phyloP scores from a whole-genome alignment of 768 basidiomycete species.

The Favolaschia claudopus region DNA sequence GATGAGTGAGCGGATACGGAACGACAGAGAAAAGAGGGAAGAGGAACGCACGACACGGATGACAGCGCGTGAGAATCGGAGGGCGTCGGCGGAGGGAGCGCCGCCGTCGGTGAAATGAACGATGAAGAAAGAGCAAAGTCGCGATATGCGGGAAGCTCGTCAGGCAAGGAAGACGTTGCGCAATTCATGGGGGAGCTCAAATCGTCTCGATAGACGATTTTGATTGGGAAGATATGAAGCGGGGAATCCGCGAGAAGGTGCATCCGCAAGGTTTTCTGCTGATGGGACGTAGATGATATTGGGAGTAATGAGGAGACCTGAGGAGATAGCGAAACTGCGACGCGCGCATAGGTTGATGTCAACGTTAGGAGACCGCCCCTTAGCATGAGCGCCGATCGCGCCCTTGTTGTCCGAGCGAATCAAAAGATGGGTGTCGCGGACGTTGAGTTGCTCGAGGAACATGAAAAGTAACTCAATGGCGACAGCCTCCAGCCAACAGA shows the following conservation, averaged over 20 bases:
- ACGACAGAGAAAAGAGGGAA: no score
- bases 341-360: conserved; percentile 21
- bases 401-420: conserved; percentile 11
- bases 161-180: not conserved
- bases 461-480: conserved; percentile 6
- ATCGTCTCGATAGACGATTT: not conserved
- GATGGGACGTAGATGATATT: conserved; percentile 24
- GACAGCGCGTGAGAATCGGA: no score
- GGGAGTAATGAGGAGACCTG: not conserved
- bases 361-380: not conserved
- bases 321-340: not conserved
- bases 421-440: conserved; percentile 13
- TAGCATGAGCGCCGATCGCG: conserved; percentile 6
- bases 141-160: no score
- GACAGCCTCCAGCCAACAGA: conserved; percentile 35
- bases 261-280: conserved; percentile 24
- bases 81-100: no score
- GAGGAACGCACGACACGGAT: no score
- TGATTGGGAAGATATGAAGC: not conserved
- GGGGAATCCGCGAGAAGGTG: conserved; percentile 25
- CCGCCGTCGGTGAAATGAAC: no score
- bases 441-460: conserved; percentile 13
- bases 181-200: conserved; percentile 7
- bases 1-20: no score
- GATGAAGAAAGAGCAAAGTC: no score